A percentile compares a stretch with the other conserved stretches of the same genome.
These are phyloP conservation scores for Schizosaccharomyces octosporus DNA, from an alignment of 805 yeast species.

Conservation along the genomic window DNA sequence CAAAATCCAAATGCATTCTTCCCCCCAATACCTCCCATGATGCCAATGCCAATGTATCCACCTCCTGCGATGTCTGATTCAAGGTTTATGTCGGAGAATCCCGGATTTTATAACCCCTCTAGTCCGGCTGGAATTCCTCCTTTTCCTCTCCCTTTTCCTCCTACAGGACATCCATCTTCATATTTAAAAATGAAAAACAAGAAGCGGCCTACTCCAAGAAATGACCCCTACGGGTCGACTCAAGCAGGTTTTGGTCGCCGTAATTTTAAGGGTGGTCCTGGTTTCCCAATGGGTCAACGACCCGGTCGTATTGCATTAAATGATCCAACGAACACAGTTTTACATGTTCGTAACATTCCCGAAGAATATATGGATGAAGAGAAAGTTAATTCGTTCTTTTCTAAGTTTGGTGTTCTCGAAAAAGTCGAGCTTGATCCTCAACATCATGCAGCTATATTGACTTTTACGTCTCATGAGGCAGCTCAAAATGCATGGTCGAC, in stretches of 20 bases:
- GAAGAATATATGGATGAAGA: constrained; percentile 18
- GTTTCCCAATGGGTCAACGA: not conserved
- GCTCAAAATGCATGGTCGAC: constrained; percentile 22
- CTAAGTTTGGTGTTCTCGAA: constrained; percentile 19
- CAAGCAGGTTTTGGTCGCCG: not conserved
- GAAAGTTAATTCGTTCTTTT: constrained; percentile 16
- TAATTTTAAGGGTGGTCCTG: too few species aligned
- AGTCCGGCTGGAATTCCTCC: not conserved
- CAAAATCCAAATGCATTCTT: too few species aligned
- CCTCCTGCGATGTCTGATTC: not conserved
- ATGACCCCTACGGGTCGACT: not conserved
- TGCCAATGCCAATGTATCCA: not conserved
- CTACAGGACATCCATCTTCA: too few species aligned
- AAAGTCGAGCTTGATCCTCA: constrained; percentile 12
- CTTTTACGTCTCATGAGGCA: constrained; percentile 15
- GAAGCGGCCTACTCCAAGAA: not conserved
- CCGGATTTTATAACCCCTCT: too few species aligned
- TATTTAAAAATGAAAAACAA: too few species aligned
- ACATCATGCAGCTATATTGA: constrained; percentile 17
- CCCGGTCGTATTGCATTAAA: not conserved
- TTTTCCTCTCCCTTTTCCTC: not conserved
- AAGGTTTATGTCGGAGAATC: too few species aligned
- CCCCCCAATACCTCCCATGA: not conserved
- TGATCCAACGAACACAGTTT: constrained; percentile 11
- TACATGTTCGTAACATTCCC: constrained; percentile 23